Evolutionary conservation across 2,329 filamentous ascomycete genomes (phyloP).

Genomic region (Phaeoacremonium minimum): DNA sequence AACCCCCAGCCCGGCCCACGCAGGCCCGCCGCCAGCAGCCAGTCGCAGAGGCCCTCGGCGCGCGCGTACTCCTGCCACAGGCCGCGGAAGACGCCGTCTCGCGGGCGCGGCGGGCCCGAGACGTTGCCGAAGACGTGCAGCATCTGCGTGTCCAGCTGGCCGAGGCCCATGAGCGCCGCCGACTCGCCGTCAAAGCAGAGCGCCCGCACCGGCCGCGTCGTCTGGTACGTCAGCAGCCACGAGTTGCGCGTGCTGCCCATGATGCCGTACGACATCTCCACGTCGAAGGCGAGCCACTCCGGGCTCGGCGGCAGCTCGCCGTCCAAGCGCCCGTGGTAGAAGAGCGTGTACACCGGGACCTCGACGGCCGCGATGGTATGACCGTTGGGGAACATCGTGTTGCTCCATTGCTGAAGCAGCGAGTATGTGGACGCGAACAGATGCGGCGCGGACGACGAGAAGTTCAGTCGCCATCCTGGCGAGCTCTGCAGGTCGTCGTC

Average conservation of each 20-base stretch:
- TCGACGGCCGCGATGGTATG: constrained; percentile 41
- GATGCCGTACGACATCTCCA: constrained; percentile 50
- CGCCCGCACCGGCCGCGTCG: constrained; percentile 31
- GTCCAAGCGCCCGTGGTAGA: constrained; percentile 44
- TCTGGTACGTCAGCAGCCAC: constrained; percentile 44
- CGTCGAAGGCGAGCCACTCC: constrained; percentile 48
- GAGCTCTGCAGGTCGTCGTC: no score
- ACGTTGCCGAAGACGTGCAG: constrained; percentile 43
- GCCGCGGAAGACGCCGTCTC: constrained; percentile 21
- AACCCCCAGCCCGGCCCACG: constrained; percentile 41
- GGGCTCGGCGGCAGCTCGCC: constrained; percentile 35
- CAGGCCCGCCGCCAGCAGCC: constrained; percentile 32
- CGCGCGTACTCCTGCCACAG: constrained; percentile 41
- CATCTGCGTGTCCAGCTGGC: constrained; percentile 44
- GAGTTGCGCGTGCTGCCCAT: constrained; percentile 38
- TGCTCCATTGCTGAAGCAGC: constrained; percentile 44
- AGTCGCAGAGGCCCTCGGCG: constrained; percentile 40
- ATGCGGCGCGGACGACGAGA: constrained; percentile 40
- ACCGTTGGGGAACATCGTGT: constrained; percentile 46
- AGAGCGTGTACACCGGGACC: constrained; percentile 38
- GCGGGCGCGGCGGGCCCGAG: constrained; percentile 21
- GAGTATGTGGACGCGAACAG: constrained; percentile 41
- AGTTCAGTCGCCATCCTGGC: constrained; percentile 32
- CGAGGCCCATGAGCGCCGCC: constrained; percentile 39
- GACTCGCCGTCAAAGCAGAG: constrained; percentile 48